These are phyloP conservation scores for Senna tora DNA, from an alignment of 306 rosid species.

Conservation along the genomic window DNA sequence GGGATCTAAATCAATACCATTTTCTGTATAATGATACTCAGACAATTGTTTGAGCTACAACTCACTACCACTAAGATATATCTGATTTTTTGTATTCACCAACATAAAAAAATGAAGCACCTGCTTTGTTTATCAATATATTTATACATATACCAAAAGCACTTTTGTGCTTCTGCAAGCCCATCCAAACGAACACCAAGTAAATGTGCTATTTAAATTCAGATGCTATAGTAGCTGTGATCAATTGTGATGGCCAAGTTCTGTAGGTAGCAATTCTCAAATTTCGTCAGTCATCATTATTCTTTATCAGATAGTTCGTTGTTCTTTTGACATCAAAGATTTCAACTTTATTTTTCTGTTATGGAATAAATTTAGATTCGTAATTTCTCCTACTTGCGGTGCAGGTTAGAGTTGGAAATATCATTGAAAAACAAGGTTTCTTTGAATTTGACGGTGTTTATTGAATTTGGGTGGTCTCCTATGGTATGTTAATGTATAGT, in stretches of 20 bases:
- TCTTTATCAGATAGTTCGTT: not conserved
- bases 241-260: not conserved
- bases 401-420: conserved; percentile 83
- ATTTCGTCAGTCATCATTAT: not conserved
- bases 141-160: not conserved
- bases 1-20: not conserved
- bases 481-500: not conserved
- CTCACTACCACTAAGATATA: not conserved
- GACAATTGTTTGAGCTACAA: not conserved
- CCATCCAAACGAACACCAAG: not conserved
- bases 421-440: conserved; percentile 81
- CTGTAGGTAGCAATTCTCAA: not conserved
- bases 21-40: not conserved
- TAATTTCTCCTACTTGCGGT: conserved; percentile 19
- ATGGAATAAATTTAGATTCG: not conserved
- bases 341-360: not conserved
- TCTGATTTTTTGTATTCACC: not conserved
- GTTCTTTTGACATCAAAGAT: not conserved
- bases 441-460: not conserved
- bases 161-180: not conserved
- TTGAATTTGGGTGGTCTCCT: conserved; percentile 6
- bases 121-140: no score
- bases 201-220: not conserved
- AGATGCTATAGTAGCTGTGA: not conserved
- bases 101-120: no score